Evolutionary conservation across 306 rosid species (phyloP).

Genomic region (Pyrus pyrifolia): DNA sequence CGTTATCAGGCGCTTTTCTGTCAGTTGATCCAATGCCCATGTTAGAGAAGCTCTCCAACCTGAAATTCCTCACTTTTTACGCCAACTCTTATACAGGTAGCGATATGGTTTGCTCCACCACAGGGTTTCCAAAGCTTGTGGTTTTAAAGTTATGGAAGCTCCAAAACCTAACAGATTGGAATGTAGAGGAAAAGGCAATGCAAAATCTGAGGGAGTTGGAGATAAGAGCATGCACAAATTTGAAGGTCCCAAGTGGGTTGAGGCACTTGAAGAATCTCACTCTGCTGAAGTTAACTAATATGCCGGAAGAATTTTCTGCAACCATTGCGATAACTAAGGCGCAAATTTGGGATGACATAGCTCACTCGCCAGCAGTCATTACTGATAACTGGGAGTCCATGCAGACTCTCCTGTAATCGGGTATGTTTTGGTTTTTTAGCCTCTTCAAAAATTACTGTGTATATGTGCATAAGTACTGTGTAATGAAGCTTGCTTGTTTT

Average conservation of each 20-base stretch:
- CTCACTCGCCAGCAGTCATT: neutral
- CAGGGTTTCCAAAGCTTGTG: no score
- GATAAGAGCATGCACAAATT: constrained; percentile 5
- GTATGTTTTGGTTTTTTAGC: no score
- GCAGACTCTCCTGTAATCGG: neutral
- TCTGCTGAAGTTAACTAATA: constrained; percentile 14
- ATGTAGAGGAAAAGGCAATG: constrained; percentile 24
- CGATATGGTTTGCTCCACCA: no score
- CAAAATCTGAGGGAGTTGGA: constrained; percentile 25
- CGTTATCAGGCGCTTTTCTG: no score
- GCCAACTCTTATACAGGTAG: no score
- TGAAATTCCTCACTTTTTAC: no score
- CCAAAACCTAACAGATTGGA: constrained; percentile 9
- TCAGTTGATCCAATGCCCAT: no score
- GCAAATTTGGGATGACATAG: neutral
- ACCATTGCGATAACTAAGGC: neutral
- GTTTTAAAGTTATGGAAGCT: no score
- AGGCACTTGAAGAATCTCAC: constrained; percentile 16
- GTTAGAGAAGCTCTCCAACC: no score
- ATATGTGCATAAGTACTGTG: no score
- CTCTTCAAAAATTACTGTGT: no score
- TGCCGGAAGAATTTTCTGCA: constrained; percentile 1
- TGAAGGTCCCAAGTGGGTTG: constrained; percentile 10
- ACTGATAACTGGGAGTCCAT: neutral
- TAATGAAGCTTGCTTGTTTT: no score